Percentiles rank a stretch among this genome's conserved stretches.
phyloP scores from a whole-genome alignment of 1,139 yeast genomes.

The Kurtzmaniella quercitrusa region DNA sequence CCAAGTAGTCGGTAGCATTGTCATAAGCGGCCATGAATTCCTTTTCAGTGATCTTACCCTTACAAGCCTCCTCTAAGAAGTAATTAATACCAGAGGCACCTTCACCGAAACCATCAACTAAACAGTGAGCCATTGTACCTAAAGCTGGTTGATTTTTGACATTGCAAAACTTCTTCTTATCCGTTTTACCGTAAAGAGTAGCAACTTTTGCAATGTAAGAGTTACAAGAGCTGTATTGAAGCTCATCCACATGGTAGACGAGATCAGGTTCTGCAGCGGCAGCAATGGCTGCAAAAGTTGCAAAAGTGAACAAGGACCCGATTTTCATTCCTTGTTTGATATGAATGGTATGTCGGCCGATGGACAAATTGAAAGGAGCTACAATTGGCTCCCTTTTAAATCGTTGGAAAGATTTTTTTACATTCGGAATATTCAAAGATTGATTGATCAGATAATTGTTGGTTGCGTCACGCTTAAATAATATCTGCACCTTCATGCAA shows the following conservation, averaged over 20 bases:
- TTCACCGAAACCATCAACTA: conserved; percentile 13
- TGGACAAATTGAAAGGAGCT: background rate
- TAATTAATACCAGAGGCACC: conserved; percentile 23
- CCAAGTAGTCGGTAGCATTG: conserved; percentile 34
- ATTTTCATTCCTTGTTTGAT: background rate
- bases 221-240: conserved; percentile 26
- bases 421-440: background rate
- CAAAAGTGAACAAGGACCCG: background rate
- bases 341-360: background rate
- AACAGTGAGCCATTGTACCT: conserved; percentile 36
- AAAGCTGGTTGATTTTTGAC: conserved; percentile 32
- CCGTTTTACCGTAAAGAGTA: conserved; percentile 23
- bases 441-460: conserved; percentile 4
- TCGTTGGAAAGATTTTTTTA: background rate
- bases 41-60: conserved; percentile 23
- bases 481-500: background rate
- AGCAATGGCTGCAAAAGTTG: conserved; percentile 1
- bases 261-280: conserved; percentile 8
- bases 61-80: conserved; percentile 23
- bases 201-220: conserved; percentile 21
- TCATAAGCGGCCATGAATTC: conserved; percentile 27
- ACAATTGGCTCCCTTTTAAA: background rate
- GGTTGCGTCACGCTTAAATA: background rate
- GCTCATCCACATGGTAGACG: conserved; percentile 13
- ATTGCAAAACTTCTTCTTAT: conserved; percentile 26